These are phyloP conservation scores for Ganoderma lucidum DNA, from an alignment of 1,284 basidiomycete genomes.

Conservation along the genomic window DNA sequence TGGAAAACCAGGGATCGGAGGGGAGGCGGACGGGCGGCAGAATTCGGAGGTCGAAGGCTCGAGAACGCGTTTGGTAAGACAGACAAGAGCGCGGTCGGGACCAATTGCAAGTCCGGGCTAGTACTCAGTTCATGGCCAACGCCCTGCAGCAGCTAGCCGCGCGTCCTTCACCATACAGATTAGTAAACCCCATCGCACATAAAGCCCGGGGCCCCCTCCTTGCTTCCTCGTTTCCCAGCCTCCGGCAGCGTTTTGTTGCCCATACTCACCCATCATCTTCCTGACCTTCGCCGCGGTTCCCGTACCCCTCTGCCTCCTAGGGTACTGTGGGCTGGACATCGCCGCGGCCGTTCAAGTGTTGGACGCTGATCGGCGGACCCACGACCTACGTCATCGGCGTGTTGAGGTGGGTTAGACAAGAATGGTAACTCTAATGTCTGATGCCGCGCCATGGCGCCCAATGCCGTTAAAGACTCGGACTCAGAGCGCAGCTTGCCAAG, in stretches of 20 bases:
- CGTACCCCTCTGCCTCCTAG: not conserved
- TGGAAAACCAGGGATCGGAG: conserved; percentile 25
- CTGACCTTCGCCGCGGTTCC: not conserved
- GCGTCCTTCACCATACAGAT: conserved; percentile 18
- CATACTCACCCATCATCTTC: not conserved
- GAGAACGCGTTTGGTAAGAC: conserved; percentile 32
- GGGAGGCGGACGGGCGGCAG: conserved; percentile 26
- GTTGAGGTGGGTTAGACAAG: not conserved
- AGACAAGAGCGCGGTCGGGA: conserved; percentile 12
- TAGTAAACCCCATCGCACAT: conserved; percentile 23
- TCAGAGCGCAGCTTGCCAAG: not conserved
- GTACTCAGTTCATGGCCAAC: conserved; percentile 18
- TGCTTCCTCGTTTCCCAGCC: not conserved
- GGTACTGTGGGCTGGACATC: not conserved
- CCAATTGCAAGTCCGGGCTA: not conserved
- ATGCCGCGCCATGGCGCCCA: not conserved
- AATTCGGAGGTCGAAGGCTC: conserved; percentile 37
- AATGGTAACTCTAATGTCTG: conserved; percentile 4
- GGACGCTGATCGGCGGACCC: not conserved
- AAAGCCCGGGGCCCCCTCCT: not conserved
- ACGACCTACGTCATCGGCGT: not conserved
- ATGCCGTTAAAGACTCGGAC: not conserved
- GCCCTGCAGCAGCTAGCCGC: conserved; percentile 10
- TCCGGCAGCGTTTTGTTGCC: not conserved
- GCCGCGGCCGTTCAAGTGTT: not conserved